Base-by-base conservation (phyloP, 164 flowering plant genomes). In the Sextonia rubra region DNA sequence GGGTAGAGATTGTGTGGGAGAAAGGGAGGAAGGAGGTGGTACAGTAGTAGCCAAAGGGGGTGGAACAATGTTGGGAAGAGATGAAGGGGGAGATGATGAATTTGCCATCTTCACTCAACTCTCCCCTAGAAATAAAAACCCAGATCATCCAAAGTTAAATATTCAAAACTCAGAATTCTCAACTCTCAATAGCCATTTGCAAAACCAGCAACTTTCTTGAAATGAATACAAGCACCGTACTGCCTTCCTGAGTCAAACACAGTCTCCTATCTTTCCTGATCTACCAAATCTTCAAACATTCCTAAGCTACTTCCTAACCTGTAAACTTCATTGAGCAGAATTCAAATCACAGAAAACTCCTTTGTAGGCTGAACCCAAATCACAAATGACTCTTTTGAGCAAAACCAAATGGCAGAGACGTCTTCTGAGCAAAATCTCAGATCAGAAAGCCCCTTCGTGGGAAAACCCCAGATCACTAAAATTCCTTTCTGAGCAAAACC, bases 61-160 rank as follows among this genome's bases (percentile, higher is more conserved):
- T 23, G 85, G 75, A 61, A 47, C 72, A 3, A 5, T 15, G 58
- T 15, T 15, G 58, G 58, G 58, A 14, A 52, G 58, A 15, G 85
- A 76, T 76, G 69, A 64, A 7, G 89, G 86, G 26, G 87, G 58
- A 61, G 87, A 84, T 2, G 84, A 69, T 56, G 75, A 56, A 30
- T 69, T 49, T 17, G 75, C 37, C 37, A 84, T 86, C 71, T 62
- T n/a, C 30, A 27, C 27, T 52, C 32, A 74, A 69, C 25, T 44
- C 47, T 18, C 44, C 44, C 47, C 24, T 29, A 7, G 17, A 12
- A 52, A 3, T 4, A 17, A 52, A 37, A 55, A 55, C 7, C 63
- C 71, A 37, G 32, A 64, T 30, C 67, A 47, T 11, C 60, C 22
- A 23, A 68, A 68, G 48, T 47, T 22, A 12, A 9, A 24, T 47